A percentile compares a stretch with the other conserved stretches of the same genome.
Conservation (phyloP, 164 flowering plant genomes). For the Stephania yunnanensis region DNA sequence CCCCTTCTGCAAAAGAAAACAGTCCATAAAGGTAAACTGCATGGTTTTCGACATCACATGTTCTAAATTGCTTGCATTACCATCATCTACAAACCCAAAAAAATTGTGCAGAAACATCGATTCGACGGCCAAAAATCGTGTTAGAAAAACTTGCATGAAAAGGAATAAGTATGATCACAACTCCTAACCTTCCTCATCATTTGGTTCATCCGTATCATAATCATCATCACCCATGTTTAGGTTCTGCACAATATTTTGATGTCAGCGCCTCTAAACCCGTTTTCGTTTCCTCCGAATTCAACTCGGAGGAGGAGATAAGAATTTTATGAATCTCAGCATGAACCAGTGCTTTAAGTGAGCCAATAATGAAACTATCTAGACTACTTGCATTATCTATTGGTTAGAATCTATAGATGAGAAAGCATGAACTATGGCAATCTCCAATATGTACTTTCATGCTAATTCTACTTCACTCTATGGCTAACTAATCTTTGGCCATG, state of each 20-base stretch:
- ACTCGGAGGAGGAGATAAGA: not conserved
- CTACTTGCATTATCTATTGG: too few relatives aligned
- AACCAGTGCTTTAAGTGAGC: too few relatives aligned
- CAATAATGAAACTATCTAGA: too few relatives aligned
- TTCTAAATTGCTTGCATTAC: not conserved
- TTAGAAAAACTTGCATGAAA: not conserved
- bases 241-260: constrained; percentile 25
- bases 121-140: not conserved
- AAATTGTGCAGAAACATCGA: not conserved
- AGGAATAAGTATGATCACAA: not conserved
- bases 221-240: constrained; percentile 35
- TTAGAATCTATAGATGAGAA: too few relatives aligned
- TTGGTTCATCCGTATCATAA: constrained; percentile 26
- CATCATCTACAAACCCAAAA: not conserved
- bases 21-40: not conserved
- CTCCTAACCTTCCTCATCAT: constrained; percentile 28
- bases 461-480: too few relatives aligned
- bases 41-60: not conserved
- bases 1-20: constrained; percentile 13
- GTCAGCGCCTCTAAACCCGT: constrained; percentile 19
- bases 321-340: too few relatives aligned
- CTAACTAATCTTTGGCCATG: too few relatives aligned
- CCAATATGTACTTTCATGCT: too few relatives aligned
- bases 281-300: constrained; percentile 11
- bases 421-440: too few relatives aligned